Base-by-base conservation (phyloP, 1,284 basidiomycete species). In the Mycocalia duriaeana region DNA sequence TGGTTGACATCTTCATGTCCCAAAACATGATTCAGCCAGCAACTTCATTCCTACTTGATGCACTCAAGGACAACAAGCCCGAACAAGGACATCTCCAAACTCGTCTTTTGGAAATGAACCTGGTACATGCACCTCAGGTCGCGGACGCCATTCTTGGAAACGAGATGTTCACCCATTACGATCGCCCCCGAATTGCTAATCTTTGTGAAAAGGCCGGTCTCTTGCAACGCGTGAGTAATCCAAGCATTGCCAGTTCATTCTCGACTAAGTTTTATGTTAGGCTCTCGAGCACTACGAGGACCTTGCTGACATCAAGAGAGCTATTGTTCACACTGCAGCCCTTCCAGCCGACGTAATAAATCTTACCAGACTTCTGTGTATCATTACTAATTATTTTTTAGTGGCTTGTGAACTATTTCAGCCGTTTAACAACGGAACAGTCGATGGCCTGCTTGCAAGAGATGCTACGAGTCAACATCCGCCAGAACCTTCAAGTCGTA, bases 21-120 rank as follows among this genome's bases (percentile, higher is more conserved):
- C 95, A 98, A 66, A 99, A 98, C 73, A 94, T 99, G 92, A 94
- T 99, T 52, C 96, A 99, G 69, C 96, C 95, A 42, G 96, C 96
- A 14, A 99, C 96, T 0, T 95, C 92, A 3, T 99, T 99, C 86
- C 75, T 99, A 42, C 75, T 99, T 48, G 96, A 99, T 64, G 96
- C 94, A n/a, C 79, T 99, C 59, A 99, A 99, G 75, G 96, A 99
- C 56, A 99, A 99, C 76, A 91, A 91, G 69, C 92, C 94, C 0
- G 96, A 99, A 69, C 95, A 99, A 63, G 95, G 85, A 1, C 93
- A 89, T 57, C 73, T 99, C 11, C 96, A 99, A 71, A 99, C 96
- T 1, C 88, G 94, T 55, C 78, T 99, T 19, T 76, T 99, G 44
- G 96, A 99, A 72, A 97, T 99, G 89, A 99, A 99, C 73, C 77